Percentiles rank a stretch among this genome's conserved stretches.
Conservation (phyloP, 108 stramenopile species). For the Pinguiococcus pyrenoidosus region DNA sequence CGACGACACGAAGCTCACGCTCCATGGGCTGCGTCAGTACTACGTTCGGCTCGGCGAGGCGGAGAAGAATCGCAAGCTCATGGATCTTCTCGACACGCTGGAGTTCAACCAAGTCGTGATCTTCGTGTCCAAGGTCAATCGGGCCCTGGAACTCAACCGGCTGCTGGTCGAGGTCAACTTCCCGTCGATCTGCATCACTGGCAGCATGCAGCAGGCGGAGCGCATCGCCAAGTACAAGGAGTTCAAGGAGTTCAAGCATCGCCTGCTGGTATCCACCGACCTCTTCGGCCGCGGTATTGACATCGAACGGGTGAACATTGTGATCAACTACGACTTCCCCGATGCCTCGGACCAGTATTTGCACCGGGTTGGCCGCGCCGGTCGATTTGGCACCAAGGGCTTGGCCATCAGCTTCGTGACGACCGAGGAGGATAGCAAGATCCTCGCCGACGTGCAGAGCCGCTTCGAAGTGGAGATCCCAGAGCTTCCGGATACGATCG, state of each 20-base stretch:
- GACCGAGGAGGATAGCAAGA: conserved; percentile 76
- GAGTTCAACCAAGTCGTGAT: conserved; percentile 99
- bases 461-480: conserved; percentile 97
- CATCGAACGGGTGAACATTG: conserved; percentile 98
- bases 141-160: conserved; percentile 62
- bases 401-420: conserved; percentile 95
- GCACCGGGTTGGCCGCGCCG: conserved; percentile 94
- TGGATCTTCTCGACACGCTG: conserved; percentile 85
- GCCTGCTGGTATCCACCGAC: conserved; percentile 96
- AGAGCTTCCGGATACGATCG: conserved; percentile 94
- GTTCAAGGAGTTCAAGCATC: conserved; percentile 95
- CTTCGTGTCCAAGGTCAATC: conserved; percentile 84
- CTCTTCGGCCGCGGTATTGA: conserved; percentile 99
- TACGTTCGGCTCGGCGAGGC: conserved; percentile 88
- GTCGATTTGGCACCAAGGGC: conserved; percentile 98
- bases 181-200: conserved; percentile 95
- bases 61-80: conserved; percentile 95
- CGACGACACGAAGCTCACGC: conserved; percentile 96
- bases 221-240: conserved; percentile 88
- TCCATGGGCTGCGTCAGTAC: conserved; percentile 98
- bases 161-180: conserved; percentile 98
- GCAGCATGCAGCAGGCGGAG: conserved; percentile 87
- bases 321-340: conserved; percentile 99
- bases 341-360: conserved; percentile 85
- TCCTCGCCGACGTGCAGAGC: conserved; percentile 79